These are phyloP conservation scores for Leccinum disarticulatum DNA, from an alignment of 768 basidiomycete species.

Conservation along the genomic window DNA sequence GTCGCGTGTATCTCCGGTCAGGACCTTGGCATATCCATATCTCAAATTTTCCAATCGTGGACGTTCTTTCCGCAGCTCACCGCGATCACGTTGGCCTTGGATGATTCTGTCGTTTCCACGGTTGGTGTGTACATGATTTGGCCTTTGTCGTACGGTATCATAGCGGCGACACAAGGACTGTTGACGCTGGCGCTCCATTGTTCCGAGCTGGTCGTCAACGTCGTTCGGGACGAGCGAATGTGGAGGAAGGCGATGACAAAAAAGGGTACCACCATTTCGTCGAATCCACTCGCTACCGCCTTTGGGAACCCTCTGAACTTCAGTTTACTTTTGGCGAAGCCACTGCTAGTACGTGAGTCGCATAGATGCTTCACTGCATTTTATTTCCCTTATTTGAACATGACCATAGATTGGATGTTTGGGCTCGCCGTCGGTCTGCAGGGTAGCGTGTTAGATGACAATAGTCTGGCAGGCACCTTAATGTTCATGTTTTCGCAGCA, in stretches of 20 bases:
- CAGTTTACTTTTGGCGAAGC: constrained; percentile 20
- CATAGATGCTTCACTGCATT: too few species aligned
- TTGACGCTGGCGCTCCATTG: constrained; percentile 30
- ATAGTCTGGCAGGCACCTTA: constrained; percentile 9
- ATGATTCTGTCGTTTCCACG: too few species aligned
- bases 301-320: constrained; percentile 20
- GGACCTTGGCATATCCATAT: constrained; percentile 8
- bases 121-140: constrained; percentile 23
- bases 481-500: constrained; percentile 29
- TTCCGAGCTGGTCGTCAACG: constrained; percentile 29
- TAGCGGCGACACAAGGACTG: constrained; percentile 26
- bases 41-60: constrained; percentile 12
- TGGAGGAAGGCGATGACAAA: constrained; percentile 26
- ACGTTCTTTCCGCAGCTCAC: constrained; percentile 26
- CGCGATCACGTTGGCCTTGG: neutral
- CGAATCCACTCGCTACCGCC: constrained; percentile 22
- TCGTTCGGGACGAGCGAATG: constrained; percentile 24
- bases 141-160: constrained; percentile 25
- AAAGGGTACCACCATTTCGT: constrained; percentile 15
- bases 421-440: constrained; percentile 26
- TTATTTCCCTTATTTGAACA: neutral
- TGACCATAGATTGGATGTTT: constrained; percentile 32
- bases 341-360: constrained; percentile 29
- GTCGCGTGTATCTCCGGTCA: constrained; percentile 12
- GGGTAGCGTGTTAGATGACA: too few species aligned